Conservation (phyloP, 225 moss, liverwort and hornwort genomes). For the Bryoerythrophyllum caledonicum region DNA sequence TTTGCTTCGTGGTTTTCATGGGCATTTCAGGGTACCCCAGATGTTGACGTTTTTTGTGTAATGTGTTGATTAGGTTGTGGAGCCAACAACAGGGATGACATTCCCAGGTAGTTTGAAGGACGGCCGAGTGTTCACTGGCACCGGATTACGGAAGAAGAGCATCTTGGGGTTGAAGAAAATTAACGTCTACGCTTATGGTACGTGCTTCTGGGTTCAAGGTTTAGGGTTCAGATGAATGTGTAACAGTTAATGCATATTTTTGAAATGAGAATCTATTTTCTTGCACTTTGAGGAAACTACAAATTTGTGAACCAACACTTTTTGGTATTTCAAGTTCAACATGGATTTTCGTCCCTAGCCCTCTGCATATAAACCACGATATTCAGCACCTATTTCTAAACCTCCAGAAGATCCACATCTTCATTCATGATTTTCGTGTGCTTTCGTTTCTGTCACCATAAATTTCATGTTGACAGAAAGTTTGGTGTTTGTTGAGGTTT, state of each 20-base stretch:
- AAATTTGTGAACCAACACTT: neutral
- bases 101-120: conserved; percentile 68
- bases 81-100: conserved; percentile 71
- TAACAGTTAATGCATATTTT: too few species aligned
- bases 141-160: conserved; percentile 80
- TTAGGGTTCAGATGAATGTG: too few species aligned
- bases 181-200: conserved; percentile 80
- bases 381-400: too few species aligned
- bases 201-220: neutral
- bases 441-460: neutral
- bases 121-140: conserved; percentile 65
- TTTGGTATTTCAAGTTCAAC: neutral
- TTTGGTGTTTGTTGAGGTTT: neutral
- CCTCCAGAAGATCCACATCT: neutral
- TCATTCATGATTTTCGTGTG: too few species aligned
- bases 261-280: neutral
- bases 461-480: neutral
- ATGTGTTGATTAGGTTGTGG: conserved; percentile 49
- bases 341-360: neutral
- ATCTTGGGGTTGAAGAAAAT: conserved; percentile 85
- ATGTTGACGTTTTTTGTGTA: conserved; percentile 12
- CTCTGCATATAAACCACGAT: neutral
- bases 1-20: neutral
- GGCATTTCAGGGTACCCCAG: neutral
- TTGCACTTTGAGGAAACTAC: neutral